Percentiles rank a stretch among this genome's conserved stretches.
Conservation (phyloP, 2,329 filamentous ascomycete species). For the Diaporthe sp. region DNA sequence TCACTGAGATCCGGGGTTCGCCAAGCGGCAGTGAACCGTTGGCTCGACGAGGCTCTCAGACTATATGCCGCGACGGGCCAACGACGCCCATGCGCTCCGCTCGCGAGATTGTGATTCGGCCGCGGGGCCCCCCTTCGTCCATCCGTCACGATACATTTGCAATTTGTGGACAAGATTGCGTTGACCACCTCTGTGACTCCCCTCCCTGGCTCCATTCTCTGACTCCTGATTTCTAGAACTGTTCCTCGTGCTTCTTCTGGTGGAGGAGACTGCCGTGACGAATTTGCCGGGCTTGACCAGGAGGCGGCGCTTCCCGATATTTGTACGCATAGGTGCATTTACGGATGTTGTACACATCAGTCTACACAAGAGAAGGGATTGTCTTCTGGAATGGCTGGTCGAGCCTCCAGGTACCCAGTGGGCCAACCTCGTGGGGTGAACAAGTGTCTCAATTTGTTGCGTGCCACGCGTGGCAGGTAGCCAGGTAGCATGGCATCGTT, state of each 20-base stretch:
- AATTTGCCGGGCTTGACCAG: background rate
- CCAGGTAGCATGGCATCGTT: background rate
- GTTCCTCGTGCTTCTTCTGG: background rate
- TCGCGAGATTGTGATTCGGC: conserved; percentile 24
- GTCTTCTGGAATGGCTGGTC: background rate
- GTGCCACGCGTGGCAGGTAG: background rate
- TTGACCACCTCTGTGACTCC: background rate
- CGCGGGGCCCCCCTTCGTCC: background rate
- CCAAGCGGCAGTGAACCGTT: conserved; percentile 20
- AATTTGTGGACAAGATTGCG: conserved; percentile 25
- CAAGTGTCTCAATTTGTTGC: background rate
- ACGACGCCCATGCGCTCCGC: background rate
- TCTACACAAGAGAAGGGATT: background rate
- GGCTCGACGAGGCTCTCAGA: background rate
- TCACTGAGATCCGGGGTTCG: conserved; percentile 36
- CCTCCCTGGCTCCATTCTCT: no score
- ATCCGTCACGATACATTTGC: conserved; percentile 22
- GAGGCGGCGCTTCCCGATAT: no score
- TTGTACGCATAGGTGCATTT: background rate
- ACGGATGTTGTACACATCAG: background rate
- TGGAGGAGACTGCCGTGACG: background rate
- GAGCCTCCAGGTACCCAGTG: background rate
- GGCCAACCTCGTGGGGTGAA: background rate
- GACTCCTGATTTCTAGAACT: background rate
- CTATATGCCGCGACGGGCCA: background rate